These are phyloP conservation scores for Boletus pseudo-olivaceus DNA, from an alignment of 768 basidiomycete genomes.

Conservation along the genomic window DNA sequence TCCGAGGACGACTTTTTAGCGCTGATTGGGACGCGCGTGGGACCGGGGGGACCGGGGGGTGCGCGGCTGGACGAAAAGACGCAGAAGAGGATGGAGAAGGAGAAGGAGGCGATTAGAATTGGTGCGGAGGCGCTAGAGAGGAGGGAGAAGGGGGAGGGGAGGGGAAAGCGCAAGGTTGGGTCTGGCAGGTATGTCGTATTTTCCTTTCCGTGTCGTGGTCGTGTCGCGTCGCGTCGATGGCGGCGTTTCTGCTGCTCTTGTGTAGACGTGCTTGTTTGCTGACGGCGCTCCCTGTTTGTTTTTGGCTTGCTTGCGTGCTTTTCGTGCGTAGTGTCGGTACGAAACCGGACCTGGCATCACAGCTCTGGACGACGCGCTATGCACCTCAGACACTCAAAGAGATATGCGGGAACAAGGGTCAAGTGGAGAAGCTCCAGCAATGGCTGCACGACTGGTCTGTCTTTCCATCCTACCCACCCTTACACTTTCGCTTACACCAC, in stretches of 20 bases:
- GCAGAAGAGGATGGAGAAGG: constrained; percentile 76
- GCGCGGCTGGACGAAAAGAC: constrained; percentile 70
- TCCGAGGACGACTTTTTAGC: constrained; percentile 85
- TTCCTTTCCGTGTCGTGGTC: background rate
- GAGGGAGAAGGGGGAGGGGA: constrained; percentile 51
- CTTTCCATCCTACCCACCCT: background rate
- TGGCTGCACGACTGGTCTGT: constrained; percentile 89
- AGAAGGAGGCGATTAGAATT: constrained; percentile 67
- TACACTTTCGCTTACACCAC: background rate
- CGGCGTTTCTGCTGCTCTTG: background rate
- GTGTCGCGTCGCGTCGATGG: background rate
- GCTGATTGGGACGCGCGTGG: constrained; percentile 72
- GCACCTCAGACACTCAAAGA: constrained; percentile 86
- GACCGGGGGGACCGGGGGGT: constrained; percentile 33
- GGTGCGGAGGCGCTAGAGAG: constrained; percentile 78
- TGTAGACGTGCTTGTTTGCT: background rate
- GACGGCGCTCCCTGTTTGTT: too few relatives aligned
- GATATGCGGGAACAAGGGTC: constrained; percentile 91
- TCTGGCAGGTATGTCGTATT: constrained; percentile 18
- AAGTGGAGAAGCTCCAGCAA: constrained; percentile 80
- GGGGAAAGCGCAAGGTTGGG: constrained; percentile 8
- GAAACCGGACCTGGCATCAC: constrained; percentile 48
- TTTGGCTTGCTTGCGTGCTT: background rate
- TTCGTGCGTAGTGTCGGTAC: constrained; percentile 19
- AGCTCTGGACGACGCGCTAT: constrained; percentile 95